phyloP scores from a whole-genome alignment of 352 stramenopile species.

The Phytophthora rubi region DNA sequence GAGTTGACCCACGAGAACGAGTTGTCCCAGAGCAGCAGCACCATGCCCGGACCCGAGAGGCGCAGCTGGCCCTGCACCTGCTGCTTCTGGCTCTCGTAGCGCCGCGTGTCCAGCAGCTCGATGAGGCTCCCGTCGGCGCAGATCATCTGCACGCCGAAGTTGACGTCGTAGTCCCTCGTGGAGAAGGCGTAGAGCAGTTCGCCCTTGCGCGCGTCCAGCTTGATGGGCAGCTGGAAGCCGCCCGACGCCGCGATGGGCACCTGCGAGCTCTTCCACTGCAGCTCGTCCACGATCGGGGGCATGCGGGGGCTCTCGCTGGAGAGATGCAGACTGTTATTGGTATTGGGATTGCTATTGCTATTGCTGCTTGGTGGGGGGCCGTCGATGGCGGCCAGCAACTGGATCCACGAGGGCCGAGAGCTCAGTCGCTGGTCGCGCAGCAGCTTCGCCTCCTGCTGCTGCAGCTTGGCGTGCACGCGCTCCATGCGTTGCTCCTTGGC shows the following conservation, averaged over 20 bases:
- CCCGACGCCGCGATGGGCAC: constrained; percentile 70
- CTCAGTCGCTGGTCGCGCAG: constrained; percentile 51
- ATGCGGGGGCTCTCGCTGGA: constrained; percentile 26
- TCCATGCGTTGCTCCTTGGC: constrained; percentile 76
- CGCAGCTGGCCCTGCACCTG: constrained; percentile 48
- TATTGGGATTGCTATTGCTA: constrained; percentile 4
- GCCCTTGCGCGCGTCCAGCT: constrained; percentile 65
- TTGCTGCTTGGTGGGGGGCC: constrained; percentile 22
- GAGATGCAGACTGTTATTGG: constrained; percentile 16
- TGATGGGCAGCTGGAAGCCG: constrained; percentile 76
- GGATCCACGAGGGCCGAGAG: constrained; percentile 55
- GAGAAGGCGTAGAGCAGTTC: constrained; percentile 71
- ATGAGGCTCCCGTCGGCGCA: constrained; percentile 57
- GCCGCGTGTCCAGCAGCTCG: constrained; percentile 57
- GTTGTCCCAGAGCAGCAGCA: constrained; percentile 82
- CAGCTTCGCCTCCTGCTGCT: constrained; percentile 42
- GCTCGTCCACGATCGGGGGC: constrained; percentile 52
- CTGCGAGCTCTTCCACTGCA: constrained; percentile 83
- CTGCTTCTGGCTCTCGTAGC: constrained; percentile 74
- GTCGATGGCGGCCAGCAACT: constrained; percentile 70
- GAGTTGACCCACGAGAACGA: constrained; percentile 84
- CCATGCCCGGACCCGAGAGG: constrained; percentile 60
- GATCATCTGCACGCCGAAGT: constrained; percentile 79
- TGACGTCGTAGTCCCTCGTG: constrained; percentile 76
- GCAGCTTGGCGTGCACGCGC: constrained; percentile 68